A percentile compares a stretch with the other conserved stretches of the same genome.
These are phyloP conservation scores for Nemania sp. DNA, from an alignment of 2,329 filamentous ascomycete genomes.

Conservation along the genomic window DNA sequence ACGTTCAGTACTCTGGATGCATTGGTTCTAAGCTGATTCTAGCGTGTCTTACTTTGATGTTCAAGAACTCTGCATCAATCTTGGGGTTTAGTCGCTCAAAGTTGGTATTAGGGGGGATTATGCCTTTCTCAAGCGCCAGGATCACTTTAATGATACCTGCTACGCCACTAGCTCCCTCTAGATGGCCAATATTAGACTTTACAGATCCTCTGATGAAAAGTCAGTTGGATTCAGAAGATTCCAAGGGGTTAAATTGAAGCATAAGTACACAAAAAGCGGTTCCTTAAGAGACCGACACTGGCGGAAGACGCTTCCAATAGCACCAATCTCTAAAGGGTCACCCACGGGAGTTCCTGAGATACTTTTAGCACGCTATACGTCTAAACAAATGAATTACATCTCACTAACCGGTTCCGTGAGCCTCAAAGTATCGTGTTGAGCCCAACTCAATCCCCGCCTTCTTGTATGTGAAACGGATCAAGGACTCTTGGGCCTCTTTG, in stretches of 20 bases:
- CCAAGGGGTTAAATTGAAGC: too few relatives aligned
- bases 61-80: not conserved
- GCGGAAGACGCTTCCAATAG: slow-evolving; percentile 25
- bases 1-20: not conserved
- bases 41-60: not conserved
- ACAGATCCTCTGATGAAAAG: not conserved
- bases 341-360: slow-evolving; percentile 27
- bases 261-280: not conserved
- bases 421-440: slow-evolving; percentile 35
- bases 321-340: slow-evolving; percentile 27
- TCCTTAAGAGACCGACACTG: slow-evolving; percentile 2
- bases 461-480: slow-evolving; percentile 42
- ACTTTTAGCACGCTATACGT: slow-evolving; percentile 17
- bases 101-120: slow-evolving; percentile 20
- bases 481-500: slow-evolving; percentile 39
- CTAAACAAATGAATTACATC: not conserved
- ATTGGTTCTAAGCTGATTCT: not conserved
- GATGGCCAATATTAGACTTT: slow-evolving; percentile 13
- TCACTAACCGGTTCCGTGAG: slow-evolving; percentile 34
- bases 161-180: slow-evolving; percentile 19
- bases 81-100: slow-evolving; percentile 20
- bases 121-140: slow-evolving; percentile 16
- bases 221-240: too few relatives aligned
- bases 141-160: slow-evolving; percentile 20
- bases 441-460: slow-evolving; percentile 36